These are phyloP conservation scores for Ascochyta lentis DNA, from an alignment of 2,329 filamentous ascomycete genomes.

Conservation along the genomic window DNA sequence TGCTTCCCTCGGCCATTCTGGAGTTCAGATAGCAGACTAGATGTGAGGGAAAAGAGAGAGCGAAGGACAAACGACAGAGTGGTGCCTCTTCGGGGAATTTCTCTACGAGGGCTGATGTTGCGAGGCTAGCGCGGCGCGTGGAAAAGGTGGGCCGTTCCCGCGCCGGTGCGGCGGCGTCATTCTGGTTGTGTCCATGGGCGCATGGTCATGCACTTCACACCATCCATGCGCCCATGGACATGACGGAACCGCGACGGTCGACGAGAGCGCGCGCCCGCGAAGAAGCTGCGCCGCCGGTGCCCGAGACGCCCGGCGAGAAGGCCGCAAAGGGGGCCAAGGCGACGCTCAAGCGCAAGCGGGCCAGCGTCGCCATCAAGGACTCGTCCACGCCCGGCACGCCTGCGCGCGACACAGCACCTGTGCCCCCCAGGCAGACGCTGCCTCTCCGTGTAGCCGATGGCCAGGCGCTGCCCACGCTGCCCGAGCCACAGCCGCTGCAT, in stretches of 20 bases:
- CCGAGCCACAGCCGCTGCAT: constrained; percentile 69
- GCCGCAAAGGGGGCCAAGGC: constrained; percentile 36
- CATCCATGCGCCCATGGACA: constrained; percentile 5
- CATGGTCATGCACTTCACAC: too few relatives aligned
- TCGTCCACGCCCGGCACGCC: constrained; percentile 34
- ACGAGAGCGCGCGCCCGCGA: constrained; percentile 46
- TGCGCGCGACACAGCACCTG: constrained; percentile 22
- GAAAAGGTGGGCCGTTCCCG: too few relatives aligned
- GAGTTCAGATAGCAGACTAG: too few relatives aligned
- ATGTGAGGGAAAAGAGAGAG: too few relatives aligned
- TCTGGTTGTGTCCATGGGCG: too few relatives aligned
- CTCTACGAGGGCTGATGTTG: too few relatives aligned
- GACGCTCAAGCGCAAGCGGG: constrained; percentile 45
- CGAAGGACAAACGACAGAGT: too few relatives aligned
- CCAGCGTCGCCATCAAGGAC: constrained; percentile 32
- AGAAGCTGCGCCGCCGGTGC: constrained; percentile 34
- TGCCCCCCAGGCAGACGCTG: constrained; percentile 47
- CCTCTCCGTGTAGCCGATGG: constrained; percentile 69
- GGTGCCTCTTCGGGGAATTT: too few relatives aligned
- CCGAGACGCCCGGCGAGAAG: constrained; percentile 36
- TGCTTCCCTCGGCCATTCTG: too few relatives aligned
- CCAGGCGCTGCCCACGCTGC: constrained; percentile 74
- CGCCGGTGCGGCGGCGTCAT: too few relatives aligned
- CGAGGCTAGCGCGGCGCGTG: too few relatives aligned
- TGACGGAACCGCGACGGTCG: constrained; percentile 48